Evolutionary conservation across 2,329 filamentous ascomycete genomes (phyloP).

Genomic region (Raffaelea arxii): DNA sequence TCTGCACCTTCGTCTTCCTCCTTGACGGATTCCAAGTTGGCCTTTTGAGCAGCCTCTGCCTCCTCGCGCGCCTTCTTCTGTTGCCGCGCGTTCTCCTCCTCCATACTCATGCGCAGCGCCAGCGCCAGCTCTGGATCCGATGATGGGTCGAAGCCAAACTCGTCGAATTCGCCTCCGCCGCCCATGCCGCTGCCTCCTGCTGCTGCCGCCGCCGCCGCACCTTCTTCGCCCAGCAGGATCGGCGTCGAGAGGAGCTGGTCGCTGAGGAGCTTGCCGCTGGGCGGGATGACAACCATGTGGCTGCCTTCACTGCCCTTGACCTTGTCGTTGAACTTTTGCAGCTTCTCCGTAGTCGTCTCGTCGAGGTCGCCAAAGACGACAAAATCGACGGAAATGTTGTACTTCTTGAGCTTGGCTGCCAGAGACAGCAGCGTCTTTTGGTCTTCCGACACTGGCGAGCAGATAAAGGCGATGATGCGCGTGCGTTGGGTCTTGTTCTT

Average conservation of each 20-base stretch:
- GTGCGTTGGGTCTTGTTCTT: conserved; percentile 96
- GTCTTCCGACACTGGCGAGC: conserved; percentile 81
- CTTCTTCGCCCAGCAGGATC: conserved; percentile 77
- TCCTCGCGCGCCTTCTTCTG: conserved; percentile 75
- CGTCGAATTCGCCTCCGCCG: conserved; percentile 55
- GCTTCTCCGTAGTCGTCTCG: conserved; percentile 81
- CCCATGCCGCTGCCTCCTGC: conserved; percentile 45
- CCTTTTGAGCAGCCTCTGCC: conserved; percentile 42
- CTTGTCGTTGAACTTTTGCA: conserved; percentile 85
- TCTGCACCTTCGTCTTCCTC: conserved; percentile 65
- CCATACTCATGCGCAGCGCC: conserved; percentile 92
- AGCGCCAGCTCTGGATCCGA: conserved; percentile 90
- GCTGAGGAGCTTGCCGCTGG: conserved; percentile 83
- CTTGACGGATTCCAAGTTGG: conserved; percentile 63
- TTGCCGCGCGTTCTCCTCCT: conserved; percentile 91
- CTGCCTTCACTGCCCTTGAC: conserved; percentile 89
- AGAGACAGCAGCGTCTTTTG: conserved; percentile 82
- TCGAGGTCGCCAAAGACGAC: conserved; percentile 90
- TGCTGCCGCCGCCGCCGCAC: conserved; percentile 43
- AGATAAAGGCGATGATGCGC: conserved; percentile 94
- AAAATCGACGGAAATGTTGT: conserved; percentile 87
- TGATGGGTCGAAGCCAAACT: conserved; percentile 84
- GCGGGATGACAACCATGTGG: conserved; percentile 81
- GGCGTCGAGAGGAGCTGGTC: conserved; percentile 85
- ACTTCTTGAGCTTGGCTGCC: conserved; percentile 99